Conservation (phyloP, 768 basidiomycete genomes). For the Tubosaeta sp. region DNA sequence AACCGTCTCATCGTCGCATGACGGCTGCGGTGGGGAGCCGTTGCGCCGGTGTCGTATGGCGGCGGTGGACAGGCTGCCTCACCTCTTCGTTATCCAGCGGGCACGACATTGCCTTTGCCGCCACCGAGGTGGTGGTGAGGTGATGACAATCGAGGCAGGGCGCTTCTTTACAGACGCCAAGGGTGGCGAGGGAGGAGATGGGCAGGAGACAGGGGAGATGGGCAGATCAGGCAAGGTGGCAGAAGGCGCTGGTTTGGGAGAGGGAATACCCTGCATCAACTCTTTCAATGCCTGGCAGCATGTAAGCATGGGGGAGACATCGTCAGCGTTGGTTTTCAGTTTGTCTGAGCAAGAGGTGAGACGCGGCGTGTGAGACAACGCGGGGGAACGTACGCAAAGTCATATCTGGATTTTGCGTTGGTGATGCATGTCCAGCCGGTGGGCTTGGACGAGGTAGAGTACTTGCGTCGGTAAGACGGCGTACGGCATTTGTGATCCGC, state of each 20-base stretch:
- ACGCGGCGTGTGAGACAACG: not conserved
- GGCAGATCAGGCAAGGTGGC: conserved; percentile 47
- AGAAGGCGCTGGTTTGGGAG: conserved; percentile 58
- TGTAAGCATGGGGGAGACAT: no score
- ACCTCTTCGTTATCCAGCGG: no score
- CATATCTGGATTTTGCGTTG: conserved; percentile 6
- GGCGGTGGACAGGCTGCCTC: no score
- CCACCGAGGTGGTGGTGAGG: no score
- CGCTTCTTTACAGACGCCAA: conserved; percentile 3
- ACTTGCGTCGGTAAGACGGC: conserved; percentile 35
- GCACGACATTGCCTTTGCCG: no score
- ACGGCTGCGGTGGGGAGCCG: no score
- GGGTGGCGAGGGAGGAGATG: not conserved
- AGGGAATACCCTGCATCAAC: conserved; percentile 48
- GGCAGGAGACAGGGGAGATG: not conserved
- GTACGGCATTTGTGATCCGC: conserved; percentile 47
- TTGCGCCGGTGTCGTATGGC: no score
- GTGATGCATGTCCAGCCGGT: conserved; percentile 28
- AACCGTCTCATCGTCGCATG: no score
- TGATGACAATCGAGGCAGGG: conserved; percentile 18
- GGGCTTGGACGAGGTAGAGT: conserved; percentile 27
- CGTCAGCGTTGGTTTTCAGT: conserved; percentile 21
- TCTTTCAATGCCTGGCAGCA: no score
- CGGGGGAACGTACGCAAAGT: conserved; percentile 9
- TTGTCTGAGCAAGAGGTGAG: conserved; percentile 15